These are phyloP conservation scores for Pezicula neosporulosa DNA, from an alignment of 2,329 filamentous ascomycete species.

Conservation along the genomic window DNA sequence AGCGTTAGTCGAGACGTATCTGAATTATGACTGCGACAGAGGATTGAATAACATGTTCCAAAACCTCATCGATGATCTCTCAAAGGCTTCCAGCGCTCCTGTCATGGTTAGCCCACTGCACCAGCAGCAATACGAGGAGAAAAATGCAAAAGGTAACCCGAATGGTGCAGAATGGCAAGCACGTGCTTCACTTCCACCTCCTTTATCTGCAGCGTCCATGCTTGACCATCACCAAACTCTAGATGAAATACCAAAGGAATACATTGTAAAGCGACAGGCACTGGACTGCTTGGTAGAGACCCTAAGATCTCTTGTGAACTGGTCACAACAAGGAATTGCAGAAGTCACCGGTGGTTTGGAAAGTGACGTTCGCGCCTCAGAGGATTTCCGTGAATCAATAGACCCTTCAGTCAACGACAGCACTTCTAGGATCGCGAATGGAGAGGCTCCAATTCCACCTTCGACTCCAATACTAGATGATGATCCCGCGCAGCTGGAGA, in stretches of 20 bases:
- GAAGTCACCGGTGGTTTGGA: constrained; percentile 54
- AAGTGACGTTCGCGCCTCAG: constrained; percentile 51
- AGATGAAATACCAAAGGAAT: constrained; percentile 82
- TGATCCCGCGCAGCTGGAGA: constrained; percentile 91
- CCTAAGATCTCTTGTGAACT: constrained; percentile 84
- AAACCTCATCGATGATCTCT: constrained; percentile 88
- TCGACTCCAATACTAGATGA: constrained; percentile 76
- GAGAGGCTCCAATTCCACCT: constrained; percentile 51
- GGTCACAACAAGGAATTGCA: constrained; percentile 67
- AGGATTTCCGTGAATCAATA: constrained; percentile 66
- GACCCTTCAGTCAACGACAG: constrained; percentile 65
- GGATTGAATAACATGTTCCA: constrained; percentile 98
- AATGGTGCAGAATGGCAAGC: constrained; percentile 77
- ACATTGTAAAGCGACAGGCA: constrained; percentile 84
- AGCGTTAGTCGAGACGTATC: constrained; percentile 88
- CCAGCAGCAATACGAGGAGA: constrained; percentile 84
- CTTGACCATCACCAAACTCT: constrained; percentile 44
- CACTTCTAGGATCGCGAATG: constrained; percentile 54
- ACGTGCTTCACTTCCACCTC: constrained; percentile 80
- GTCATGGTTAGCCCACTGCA: constrained; percentile 72
- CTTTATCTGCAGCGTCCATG: constrained; percentile 56
- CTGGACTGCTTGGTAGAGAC: constrained; percentile 87
- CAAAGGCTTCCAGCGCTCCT: constrained; percentile 77
- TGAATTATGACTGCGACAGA: constrained; percentile 97
- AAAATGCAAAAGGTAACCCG: constrained; percentile 49